Conservation (phyloP, 208 protist genomes). For the Wallacemonas collosoma region DNA sequence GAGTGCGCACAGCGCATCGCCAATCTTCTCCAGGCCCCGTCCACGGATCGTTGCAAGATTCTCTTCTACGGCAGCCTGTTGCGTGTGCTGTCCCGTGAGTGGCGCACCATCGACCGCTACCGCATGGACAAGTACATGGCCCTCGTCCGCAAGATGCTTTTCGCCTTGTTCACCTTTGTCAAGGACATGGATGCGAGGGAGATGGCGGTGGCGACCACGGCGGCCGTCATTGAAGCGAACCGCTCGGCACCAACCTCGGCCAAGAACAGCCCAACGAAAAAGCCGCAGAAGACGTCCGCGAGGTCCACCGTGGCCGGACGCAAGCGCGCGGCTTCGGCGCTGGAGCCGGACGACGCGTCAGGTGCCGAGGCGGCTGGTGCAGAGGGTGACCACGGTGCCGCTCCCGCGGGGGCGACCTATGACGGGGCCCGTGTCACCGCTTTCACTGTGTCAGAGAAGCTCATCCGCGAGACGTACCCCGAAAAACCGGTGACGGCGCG, state of each 20-base stretch:
- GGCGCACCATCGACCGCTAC: slow-evolving; percentile 88
- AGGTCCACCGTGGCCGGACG: slow-evolving; percentile 3
- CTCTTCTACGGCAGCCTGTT: slow-evolving; percentile 79
- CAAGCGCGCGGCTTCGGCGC: slow-evolving; percentile 20
- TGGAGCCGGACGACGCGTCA: background rate
- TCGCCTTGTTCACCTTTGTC: slow-evolving; percentile 47
- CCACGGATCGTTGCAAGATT: slow-evolving; percentile 46
- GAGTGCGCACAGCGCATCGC: slow-evolving; percentile 81
- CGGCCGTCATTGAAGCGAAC: slow-evolving; percentile 16
- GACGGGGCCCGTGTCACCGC: background rate
- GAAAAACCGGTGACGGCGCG: slow-evolving; percentile 23
- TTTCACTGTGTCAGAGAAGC: slow-evolving; percentile 19
- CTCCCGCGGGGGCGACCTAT: background rate
- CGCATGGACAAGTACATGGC: slow-evolving; percentile 92
- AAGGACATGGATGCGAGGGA: slow-evolving; percentile 42
- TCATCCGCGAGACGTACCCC: slow-evolving; percentile 16
- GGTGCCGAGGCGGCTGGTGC: slow-evolving; percentile 1
- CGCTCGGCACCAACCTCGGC: slow-evolving; percentile 16
- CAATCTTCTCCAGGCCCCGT: slow-evolving; percentile 51
- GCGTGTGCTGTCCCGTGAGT: slow-evolving; percentile 84
- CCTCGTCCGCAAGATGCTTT: slow-evolving; percentile 80
- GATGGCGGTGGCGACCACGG: background rate
- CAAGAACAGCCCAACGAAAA: slow-evolving; percentile 4
- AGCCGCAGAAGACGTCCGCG: slow-evolving; percentile 4
- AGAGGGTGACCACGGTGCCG: background rate